phyloP scores from a whole-genome alignment of 345 rosid species.

The Orychophragmus violaceus region DNA sequence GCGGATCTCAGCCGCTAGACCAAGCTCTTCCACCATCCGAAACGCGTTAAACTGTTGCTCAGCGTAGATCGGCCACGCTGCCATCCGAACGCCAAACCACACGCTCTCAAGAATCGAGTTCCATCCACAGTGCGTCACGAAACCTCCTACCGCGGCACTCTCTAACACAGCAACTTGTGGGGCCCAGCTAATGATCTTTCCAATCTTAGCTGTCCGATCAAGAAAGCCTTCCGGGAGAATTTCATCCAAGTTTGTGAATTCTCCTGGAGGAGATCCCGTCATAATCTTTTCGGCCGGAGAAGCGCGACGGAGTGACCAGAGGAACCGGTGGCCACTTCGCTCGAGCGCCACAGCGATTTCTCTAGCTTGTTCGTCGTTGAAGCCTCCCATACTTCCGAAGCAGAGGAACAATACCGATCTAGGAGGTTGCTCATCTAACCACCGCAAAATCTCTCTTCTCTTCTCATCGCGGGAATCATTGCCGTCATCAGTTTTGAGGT shows the following conservation, averaged over 20 bases:
- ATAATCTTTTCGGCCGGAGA: neutral
- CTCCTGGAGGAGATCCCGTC: neutral
- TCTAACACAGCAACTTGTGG: neutral
- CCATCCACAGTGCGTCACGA: neutral
- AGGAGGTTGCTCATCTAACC: neutral
- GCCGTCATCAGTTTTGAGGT: neutral
- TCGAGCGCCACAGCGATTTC: neutral
- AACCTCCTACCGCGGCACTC: neutral
- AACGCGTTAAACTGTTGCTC: neutral
- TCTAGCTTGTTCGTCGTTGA: neutral
- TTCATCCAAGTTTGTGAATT: neutral
- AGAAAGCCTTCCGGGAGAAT: neutral
- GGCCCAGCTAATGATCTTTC: neutral
- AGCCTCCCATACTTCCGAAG: neutral
- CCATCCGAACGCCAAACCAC: neutral
- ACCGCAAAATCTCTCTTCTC: neutral
- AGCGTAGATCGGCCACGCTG: neutral
- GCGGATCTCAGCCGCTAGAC: neutral
- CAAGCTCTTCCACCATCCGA: neutral
- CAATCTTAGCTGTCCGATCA: neutral
- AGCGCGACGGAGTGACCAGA: neutral
- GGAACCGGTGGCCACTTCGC: neutral
- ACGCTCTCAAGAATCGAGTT: neutral
- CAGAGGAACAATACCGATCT: neutral
- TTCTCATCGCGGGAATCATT: neutral